These are phyloP conservation scores for Zasmidium cellare DNA, from an alignment of 2,329 filamentous ascomycete genomes.

Conservation along the genomic window DNA sequence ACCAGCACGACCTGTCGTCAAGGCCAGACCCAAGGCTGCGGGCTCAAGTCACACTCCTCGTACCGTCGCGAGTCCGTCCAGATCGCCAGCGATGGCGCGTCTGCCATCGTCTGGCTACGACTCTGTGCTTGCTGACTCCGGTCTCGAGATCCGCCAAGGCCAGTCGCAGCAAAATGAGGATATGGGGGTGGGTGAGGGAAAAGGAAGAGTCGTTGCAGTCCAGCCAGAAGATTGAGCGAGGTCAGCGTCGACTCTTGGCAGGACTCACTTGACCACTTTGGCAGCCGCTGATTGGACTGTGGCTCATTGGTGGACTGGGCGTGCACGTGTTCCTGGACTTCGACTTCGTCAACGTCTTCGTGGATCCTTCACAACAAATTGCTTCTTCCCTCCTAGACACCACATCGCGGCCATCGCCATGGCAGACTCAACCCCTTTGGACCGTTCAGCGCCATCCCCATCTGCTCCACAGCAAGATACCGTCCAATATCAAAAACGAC, in stretches of 20 bases:
- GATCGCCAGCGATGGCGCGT: no score
- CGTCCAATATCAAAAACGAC: constrained; percentile 1
- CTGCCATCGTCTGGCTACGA: no score
- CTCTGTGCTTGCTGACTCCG: no score
- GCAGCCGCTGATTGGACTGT: background rate
- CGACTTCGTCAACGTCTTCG: background rate
- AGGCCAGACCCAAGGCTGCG: no score
- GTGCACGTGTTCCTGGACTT: background rate
- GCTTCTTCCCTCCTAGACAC: background rate
- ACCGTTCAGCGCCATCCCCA: background rate
- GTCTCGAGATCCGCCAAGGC: no score
- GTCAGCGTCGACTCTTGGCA: background rate
- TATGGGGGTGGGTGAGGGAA: no score
- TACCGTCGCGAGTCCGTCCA: no score
- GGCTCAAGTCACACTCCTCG: no score
- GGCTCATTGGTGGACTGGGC: background rate
- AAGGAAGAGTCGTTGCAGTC: no score
- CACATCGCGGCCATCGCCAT: background rate
- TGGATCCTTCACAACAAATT: background rate
- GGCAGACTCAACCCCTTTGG: background rate
- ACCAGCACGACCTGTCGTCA: no score
- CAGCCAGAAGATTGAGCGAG: no score
- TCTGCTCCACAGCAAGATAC: background rate
- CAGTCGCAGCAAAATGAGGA: no score
- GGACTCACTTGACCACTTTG: background rate